phyloP scores from a whole-genome alignment of 1,139 yeast genomes.

The Geotrichum citri-aurantii region DNA sequence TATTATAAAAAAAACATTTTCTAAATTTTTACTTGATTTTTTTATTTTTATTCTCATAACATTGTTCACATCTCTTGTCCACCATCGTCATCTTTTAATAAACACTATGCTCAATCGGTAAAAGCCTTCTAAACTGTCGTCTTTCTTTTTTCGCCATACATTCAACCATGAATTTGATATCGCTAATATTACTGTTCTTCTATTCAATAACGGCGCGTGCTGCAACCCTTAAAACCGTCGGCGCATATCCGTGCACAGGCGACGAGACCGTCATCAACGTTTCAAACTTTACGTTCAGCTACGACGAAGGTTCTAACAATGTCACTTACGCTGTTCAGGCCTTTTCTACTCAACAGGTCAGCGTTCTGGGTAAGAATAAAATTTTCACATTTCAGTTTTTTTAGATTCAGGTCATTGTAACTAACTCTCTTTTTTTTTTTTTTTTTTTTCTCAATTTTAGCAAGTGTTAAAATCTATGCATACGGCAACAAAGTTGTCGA shows the following conservation, averaged over 20 bases:
- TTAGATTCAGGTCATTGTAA: too few relatives aligned
- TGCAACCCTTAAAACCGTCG: constrained; percentile 18
- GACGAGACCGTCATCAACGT: constrained; percentile 19
- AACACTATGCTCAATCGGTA: background rate
- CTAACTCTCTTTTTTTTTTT: too few relatives aligned
- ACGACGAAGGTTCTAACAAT: constrained; percentile 20
- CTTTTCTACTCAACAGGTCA: constrained; percentile 20
- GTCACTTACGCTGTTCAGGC: constrained; percentile 27
- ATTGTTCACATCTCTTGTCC: background rate
- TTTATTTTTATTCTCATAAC: background rate
- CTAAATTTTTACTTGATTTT: background rate
- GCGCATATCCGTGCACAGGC: constrained; percentile 22
- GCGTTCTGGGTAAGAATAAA: constrained; percentile 20
- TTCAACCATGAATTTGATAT: background rate
- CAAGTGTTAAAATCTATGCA: constrained; percentile 26
- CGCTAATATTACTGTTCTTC: background rate
- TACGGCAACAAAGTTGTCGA: constrained; percentile 29
- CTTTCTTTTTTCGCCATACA: background rate
- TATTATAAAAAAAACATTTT: too few relatives aligned
- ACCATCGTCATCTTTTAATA: background rate
- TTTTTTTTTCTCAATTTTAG: constrained; percentile 14
- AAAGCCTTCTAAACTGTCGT: background rate
- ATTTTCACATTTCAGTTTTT: too few relatives aligned
- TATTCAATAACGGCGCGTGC: background rate
- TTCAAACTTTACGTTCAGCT: constrained; percentile 20